A percentile compares a stretch with the other conserved stretches of the same genome.
phyloP scores from a whole-genome alignment of 176 grass and related monocot genomes.

The Bromus sterilis region DNA sequence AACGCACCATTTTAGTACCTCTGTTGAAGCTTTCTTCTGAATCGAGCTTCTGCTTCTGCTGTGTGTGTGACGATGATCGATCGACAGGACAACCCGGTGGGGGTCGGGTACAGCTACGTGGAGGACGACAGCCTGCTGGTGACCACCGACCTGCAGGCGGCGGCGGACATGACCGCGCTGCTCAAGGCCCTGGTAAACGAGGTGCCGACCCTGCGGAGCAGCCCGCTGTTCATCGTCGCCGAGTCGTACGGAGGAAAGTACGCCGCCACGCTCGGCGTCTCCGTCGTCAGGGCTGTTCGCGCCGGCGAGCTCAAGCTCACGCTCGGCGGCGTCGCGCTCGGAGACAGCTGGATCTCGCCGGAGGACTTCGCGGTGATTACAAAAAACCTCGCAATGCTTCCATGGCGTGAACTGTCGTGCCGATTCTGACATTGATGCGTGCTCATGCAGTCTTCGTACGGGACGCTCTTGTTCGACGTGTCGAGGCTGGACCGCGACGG shows the following conservation, averaged over 20 bases:
- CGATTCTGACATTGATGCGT: neutral
- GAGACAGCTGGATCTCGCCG: slow-evolving; percentile 83
- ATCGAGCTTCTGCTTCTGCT: neutral
- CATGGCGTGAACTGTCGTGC: neutral
- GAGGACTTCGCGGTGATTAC: slow-evolving; percentile 61
- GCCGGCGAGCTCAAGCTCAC: slow-evolving; percentile 52
- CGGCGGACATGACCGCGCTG: slow-evolving; percentile 47
- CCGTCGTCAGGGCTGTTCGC: slow-evolving; percentile 38
- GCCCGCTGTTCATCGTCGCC: slow-evolving; percentile 69
- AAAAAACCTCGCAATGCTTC: neutral
- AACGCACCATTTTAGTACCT: neutral
- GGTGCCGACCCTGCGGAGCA: slow-evolving; percentile 17
- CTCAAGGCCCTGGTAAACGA: slow-evolving; percentile 49
- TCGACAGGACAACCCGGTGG: slow-evolving; percentile 86
- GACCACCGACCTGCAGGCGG: slow-evolving; percentile 57
- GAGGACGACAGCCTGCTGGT: slow-evolving; percentile 57
- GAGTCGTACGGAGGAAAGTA: slow-evolving; percentile 92
- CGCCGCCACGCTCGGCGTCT: slow-evolving; percentile 55
- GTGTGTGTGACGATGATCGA: neutral
- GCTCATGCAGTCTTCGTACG: slow-evolving; percentile 53
- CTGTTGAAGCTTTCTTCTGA: no score
- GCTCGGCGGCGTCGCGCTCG: slow-evolving; percentile 74
- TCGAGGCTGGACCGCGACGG: slow-evolving; percentile 67
- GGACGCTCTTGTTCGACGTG: slow-evolving; percentile 48
- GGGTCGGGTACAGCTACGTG: slow-evolving; percentile 78